phyloP scores from a whole-genome alignment of 2,329 filamentous ascomycete genomes.

The Penicillium sp. region DNA sequence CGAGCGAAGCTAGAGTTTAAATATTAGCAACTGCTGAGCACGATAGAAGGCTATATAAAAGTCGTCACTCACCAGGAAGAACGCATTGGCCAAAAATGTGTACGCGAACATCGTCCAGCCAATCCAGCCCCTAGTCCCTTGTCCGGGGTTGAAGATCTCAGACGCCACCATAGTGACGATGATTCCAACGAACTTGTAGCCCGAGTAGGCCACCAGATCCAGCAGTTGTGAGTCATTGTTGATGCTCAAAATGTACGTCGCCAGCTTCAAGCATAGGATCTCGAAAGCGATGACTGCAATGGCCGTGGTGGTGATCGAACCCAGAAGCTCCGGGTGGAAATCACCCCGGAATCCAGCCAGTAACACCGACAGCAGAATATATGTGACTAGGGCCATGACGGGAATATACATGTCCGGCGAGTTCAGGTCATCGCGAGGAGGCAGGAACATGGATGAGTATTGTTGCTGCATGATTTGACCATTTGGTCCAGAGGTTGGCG shows the following conservation, averaged over 20 bases:
- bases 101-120: conserved; percentile 89
- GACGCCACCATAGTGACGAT: conserved; percentile 82
- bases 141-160: conserved; percentile 72
- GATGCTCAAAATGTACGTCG: conserved; percentile 90
- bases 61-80: conserved; percentile 72
- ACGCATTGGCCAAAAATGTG: conserved; percentile 88
- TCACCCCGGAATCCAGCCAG: conserved; percentile 84
- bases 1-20: conserved; percentile 70
- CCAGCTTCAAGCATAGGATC: conserved; percentile 84
- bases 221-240: conserved; percentile 90
- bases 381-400: conserved; percentile 95
- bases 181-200: conserved; percentile 98
- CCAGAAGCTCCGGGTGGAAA: conserved; percentile 91
- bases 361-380: conserved; percentile 89
- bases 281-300: conserved; percentile 81
- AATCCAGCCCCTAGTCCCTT: conserved; percentile 81
- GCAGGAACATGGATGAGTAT: conserved; percentile 65
- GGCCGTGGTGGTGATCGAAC: conserved; percentile 81
- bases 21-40: neutral
- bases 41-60: neutral
- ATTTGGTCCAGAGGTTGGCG: conserved; percentile 44
- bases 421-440: conserved; percentile 92
- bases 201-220: conserved; percentile 91
- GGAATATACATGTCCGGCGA: conserved; percentile 99
- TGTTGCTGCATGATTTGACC: conserved; percentile 61